A percentile compares a stretch with the other conserved stretches of the same genome.
These are phyloP conservation scores for Ophiocordyceps robertsii DNA, from an alignment of 2,329 filamentous ascomycete species.

Conservation along the genomic window DNA sequence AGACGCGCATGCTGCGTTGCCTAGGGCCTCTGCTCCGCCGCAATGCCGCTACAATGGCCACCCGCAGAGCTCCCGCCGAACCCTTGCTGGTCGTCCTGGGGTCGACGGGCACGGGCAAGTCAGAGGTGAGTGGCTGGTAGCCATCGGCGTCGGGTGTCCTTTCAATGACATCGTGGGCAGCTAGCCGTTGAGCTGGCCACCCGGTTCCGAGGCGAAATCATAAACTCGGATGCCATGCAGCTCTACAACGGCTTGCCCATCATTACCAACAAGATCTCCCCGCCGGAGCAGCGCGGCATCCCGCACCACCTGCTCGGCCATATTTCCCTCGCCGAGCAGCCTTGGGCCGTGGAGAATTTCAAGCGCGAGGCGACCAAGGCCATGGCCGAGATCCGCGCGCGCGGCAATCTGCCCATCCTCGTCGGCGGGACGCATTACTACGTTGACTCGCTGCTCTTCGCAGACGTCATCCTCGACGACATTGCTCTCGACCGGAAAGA, in stretches of 20 bases:
- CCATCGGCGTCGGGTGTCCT: not conserved
- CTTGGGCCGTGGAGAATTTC: constrained; percentile 75
- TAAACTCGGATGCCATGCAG: constrained; percentile 98
- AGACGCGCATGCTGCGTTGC: constrained; percentile 12
- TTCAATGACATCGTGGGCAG: constrained; percentile 26
- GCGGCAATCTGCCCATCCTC: constrained; percentile 75
- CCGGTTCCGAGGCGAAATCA: constrained; percentile 78
- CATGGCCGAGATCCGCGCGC: constrained; percentile 63
- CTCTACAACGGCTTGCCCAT: constrained; percentile 85
- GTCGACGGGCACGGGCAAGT: constrained; percentile 88
- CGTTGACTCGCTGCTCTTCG: constrained; percentile 73
- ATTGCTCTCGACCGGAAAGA: constrained; percentile 19
- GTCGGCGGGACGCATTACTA: constrained; percentile 97
- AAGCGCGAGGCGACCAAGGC: constrained; percentile 52
- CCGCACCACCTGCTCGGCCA: constrained; percentile 80
- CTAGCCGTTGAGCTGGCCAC: constrained; percentile 79
- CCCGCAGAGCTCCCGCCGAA: constrained; percentile 24
- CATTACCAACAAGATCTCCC: constrained; percentile 85
- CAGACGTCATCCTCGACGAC: constrained; percentile 41
- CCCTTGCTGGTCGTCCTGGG: constrained; percentile 75
- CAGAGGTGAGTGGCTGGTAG: constrained; percentile 48
- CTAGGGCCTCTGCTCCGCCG: constrained; percentile 13
- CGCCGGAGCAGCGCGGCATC: constrained; percentile 61
- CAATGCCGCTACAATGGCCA: constrained; percentile 26
- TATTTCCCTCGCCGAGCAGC: constrained; percentile 59